These are phyloP conservation scores for Penicillium canescens DNA, from an alignment of 495 filamentous ascomycete genomes.

Conservation along the genomic window DNA sequence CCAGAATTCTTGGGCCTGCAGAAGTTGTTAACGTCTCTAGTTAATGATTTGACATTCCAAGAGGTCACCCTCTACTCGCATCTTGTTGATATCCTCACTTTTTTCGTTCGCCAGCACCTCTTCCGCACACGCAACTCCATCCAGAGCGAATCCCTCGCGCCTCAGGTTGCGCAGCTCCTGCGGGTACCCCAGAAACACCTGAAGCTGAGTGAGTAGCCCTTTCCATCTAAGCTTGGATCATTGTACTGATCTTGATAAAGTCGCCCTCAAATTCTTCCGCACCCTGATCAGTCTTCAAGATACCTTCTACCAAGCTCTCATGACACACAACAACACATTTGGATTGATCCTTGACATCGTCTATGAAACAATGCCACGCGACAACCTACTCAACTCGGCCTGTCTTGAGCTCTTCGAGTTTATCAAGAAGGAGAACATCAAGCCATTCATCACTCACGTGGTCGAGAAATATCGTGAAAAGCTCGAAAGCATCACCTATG, in stretches of 20 bases:
- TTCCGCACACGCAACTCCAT: slow-evolving; percentile 88
- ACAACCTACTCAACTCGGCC: slow-evolving; percentile 94
- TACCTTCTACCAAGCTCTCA: slow-evolving; percentile 86
- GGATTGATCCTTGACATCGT: slow-evolving; percentile 88
- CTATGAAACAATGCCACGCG: slow-evolving; percentile 87
- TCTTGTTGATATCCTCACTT: slow-evolving; percentile 91
- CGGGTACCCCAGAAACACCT: slow-evolving; percentile 87
- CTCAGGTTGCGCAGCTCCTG: slow-evolving; percentile 81
- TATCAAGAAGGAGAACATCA: slow-evolving; percentile 82
- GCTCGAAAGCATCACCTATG: slow-evolving; percentile 75
- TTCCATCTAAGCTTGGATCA: not conserved
- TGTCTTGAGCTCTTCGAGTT: slow-evolving; percentile 94
- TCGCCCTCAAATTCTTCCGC: slow-evolving; percentile 93
- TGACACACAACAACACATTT: slow-evolving; percentile 81
- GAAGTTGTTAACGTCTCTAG: slow-evolving; percentile 34
- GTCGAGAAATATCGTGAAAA: slow-evolving; percentile 88
- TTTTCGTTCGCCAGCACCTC: slow-evolving; percentile 87
- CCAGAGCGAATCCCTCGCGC: slow-evolving; percentile 73
- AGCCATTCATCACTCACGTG: slow-evolving; percentile 77
- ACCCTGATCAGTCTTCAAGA: slow-evolving; percentile 83
- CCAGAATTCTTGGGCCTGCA: not conserved
- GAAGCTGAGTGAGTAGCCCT: slow-evolving; percentile 72
- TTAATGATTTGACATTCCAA: slow-evolving; percentile 66
- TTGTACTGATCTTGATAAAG: slow-evolving; percentile 36
- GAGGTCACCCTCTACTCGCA: slow-evolving; percentile 88